Evolutionary conservation across 176 grass and related monocot species (phyloP).

Genomic region (Melocanna baccifera): DNA sequence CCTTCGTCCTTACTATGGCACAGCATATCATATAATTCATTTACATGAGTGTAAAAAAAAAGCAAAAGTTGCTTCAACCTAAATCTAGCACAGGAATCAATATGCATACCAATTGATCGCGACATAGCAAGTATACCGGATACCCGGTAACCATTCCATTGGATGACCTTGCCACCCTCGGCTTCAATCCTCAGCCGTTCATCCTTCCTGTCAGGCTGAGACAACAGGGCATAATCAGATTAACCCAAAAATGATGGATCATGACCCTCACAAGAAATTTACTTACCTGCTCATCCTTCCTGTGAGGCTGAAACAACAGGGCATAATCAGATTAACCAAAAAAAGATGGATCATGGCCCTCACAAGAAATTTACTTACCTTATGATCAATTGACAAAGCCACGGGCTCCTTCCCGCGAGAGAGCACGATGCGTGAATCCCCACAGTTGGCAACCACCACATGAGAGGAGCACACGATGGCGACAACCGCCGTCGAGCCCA

Average conservation of each 20-base stretch:
- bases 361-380: constrained; percentile 30
- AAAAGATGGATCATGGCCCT: too few species aligned
- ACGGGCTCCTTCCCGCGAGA: constrained; percentile 64
- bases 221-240: background rate
- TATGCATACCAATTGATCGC: constrained; percentile 57
- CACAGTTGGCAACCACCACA: constrained; percentile 60
- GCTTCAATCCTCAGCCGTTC: constrained; percentile 64
- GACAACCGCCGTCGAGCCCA: constrained; percentile 61
- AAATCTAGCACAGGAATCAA: constrained; percentile 10
- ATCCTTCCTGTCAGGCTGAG: constrained; percentile 71
- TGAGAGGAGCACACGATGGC: constrained; percentile 63
- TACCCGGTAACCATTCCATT: constrained; percentile 65
- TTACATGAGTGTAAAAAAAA: background rate
- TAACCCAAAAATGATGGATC: background rate
- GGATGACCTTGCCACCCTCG: constrained; percentile 64
- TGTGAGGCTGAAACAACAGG: too few species aligned
- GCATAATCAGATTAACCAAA: background rate
- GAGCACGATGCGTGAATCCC: constrained; percentile 60
- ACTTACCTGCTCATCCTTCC: too few species aligned
- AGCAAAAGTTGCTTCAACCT: background rate
- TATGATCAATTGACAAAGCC: constrained; percentile 64
- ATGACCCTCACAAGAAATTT: background rate
- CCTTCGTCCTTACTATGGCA: background rate
- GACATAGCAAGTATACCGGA: constrained; percentile 85
- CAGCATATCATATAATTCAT: background rate